Base-by-base conservation (phyloP, 2,329 filamentous ascomycete genomes). In the Diaporthe ampelina region DNA sequence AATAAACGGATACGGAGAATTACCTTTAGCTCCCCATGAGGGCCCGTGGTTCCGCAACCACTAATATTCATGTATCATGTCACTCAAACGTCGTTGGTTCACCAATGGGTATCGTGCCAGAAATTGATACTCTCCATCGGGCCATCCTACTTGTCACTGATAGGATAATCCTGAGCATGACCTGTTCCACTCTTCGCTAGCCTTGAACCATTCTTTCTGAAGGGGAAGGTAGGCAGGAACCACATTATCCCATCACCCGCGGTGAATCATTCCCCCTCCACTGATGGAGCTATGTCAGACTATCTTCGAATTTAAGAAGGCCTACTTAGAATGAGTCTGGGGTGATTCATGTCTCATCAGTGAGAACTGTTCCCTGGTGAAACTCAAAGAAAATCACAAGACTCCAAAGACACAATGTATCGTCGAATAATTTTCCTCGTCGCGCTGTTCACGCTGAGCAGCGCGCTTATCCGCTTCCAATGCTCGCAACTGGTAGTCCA, bases 401-500 rank as follows among this genome's bases (percentile, higher is more conserved):
- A 24, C 61, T 24, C 21, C 43, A 43, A 17, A 65, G 29, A 35
- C n/a, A 65, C 43, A 50, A 65, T 65, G 61, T 35, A 65, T 65
- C 61, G 13, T 19, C 17, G 19, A 24, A 35, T 65, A 65, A 26
- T 50, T 29, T 50, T 65, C 43, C 29, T 65, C 19, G 61, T 65
- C 26, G 61, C 61, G 43, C 43, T 65, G 43, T 65, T 35, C 43
- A 65, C 61, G 11, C 43, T 65, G 29, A 65, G 61, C 61, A 65
- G 61, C 26, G 61, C 61, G 19, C 61, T 65, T 7, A 65, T 81
- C 58, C 79, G 80, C 40, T 81, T 81, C 71, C 78, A 90, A 80
- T 89, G 87, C 79, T 87, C 88, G 37, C 84, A 86, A 76, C 84
- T 88, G 75, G 89, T 89, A 73, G 82, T 90, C 68, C 79, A 81